Base-by-base conservation (phyloP, 495 filamentous ascomycete genomes). In the Neurospora sp. region DNA sequence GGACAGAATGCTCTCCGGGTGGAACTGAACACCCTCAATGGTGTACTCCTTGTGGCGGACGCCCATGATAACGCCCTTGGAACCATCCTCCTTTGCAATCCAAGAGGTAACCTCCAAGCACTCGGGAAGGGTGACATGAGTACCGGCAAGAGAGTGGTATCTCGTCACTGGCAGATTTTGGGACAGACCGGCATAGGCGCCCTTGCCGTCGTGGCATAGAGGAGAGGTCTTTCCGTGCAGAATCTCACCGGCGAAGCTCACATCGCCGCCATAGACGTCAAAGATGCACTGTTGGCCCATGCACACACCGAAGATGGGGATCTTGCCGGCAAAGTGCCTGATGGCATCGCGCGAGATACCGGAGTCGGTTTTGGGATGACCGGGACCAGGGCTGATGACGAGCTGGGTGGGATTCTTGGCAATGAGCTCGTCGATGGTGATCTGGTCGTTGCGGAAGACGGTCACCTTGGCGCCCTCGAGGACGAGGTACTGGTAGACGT, bases 221-320 rank as follows among this genome's bases (percentile, higher is more conserved):
- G 90, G 90, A 18, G 94, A 97, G 37, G 96, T 99, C 84, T 99
- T 99, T 73, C 96, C 96, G 77, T 99, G 96, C 71, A 98, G 82
- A 71, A 98, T 98, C 83, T 98, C 96, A 42, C 96, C 96, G 9
- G 96, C 97, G 61, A 92, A 94, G 79, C 91, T 91, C 41, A 99
- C 96, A 42, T 91, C 88, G 71, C 96, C 96, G 70, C 96, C 96
- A 79, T 96, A 97, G 10, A 91, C 89, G 69, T 93, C 90, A 75
- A 94, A 94, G 39, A 99, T 97, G 81, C 94, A 98, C 86, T 99
- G 96, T 88, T 97, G 91, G 75, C 96, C 96, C 94, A 99, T 98
- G 79, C 96, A 99, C 20, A 99, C 96, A 27, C 96, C 96, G 41
- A 99, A 89, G n/a, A 99, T 86, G 0, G 96, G 96, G 47, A 99